Conservation (phyloP, 2,329 filamentous ascomycete genomes). For the Aureobasidium melanogenum region DNA sequence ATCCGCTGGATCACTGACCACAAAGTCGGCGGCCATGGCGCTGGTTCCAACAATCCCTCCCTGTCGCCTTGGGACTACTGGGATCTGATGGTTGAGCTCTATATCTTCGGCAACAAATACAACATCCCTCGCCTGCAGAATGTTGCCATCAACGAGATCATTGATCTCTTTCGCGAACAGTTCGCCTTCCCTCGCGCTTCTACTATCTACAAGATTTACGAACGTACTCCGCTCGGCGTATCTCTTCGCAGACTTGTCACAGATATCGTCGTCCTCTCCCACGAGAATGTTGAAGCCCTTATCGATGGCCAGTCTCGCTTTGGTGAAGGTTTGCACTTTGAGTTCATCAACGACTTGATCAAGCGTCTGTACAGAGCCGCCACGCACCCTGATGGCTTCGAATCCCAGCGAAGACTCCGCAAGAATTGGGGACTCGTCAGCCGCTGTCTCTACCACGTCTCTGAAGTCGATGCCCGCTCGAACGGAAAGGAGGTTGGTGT, state of each 20-base stretch:
- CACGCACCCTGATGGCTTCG: not conserved
- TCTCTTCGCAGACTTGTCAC: not conserved
- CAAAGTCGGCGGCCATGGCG: not conserved
- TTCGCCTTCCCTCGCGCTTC: not conserved
- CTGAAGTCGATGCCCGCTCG: not conserved
- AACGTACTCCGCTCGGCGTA: not conserved
- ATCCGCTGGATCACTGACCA: not conserved
- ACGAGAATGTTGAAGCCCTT: not conserved
- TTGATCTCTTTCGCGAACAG: not conserved
- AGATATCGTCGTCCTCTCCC: not conserved
- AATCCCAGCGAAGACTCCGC: not conserved
- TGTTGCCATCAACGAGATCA: not conserved
- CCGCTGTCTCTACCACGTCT: not conserved
- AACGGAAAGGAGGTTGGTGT: not conserved
- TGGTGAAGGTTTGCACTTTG: not conserved
- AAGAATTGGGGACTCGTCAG: not conserved
- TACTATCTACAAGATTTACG: not conserved
- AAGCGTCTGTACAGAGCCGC: not conserved
- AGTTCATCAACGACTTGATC: not conserved
- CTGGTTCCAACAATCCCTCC: not conserved
- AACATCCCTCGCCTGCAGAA: not conserved
- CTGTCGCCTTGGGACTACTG: not conserved
- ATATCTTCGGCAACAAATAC: constrained; percentile 3
- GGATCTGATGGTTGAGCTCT: not conserved
- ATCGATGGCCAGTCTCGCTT: not conserved